phyloP scores from a whole-genome alignment of 805 yeast species.

The Torulaspora delbrueckii region DNA sequence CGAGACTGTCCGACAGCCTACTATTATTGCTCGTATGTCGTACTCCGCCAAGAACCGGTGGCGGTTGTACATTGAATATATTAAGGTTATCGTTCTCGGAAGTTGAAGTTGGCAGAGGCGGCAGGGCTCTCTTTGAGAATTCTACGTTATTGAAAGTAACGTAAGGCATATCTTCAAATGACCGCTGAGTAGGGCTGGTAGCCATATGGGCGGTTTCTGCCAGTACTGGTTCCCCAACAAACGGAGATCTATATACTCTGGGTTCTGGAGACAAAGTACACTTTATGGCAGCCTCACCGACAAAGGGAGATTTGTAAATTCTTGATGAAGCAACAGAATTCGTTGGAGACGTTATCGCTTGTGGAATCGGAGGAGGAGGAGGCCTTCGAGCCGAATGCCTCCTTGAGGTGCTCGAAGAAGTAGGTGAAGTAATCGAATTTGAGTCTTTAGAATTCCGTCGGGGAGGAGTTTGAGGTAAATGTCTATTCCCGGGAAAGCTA shows the following conservation, averaged over 20 bases:
- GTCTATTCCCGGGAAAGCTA: background rate
- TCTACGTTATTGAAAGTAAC: conserved; percentile 7
- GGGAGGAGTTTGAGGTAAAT: conserved; percentile 4
- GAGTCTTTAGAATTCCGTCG: conserved; percentile 1
- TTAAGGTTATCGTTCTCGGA: conserved; percentile 8
- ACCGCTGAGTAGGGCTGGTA: background rate
- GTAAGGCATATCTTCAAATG: conserved; percentile 9
- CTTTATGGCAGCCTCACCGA: conserved; percentile 13
- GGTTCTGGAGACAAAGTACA: background rate
- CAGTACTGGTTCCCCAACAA: conserved; percentile 15
- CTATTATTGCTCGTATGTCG: conserved; percentile 26
- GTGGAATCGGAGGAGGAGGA: conserved; percentile 24
- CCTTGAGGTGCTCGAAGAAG: conserved; percentile 1
- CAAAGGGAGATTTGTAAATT: conserved; percentile 17
- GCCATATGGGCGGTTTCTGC: background rate
- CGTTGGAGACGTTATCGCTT: conserved; percentile 1
- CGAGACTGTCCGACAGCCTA: conserved; percentile 29
- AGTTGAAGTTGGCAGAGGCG: conserved; percentile 11
- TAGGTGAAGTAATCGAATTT: background rate
- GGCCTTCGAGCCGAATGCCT: conserved; percentile 18
- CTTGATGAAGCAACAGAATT: conserved; percentile 8
- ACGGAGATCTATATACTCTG: conserved; percentile 15
- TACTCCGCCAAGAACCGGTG: conserved; percentile 16
- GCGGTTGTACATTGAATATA: conserved; percentile 17
- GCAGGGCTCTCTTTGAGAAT: conserved; percentile 12